These are phyloP conservation scores for Schizosaccharomyces octosporus DNA, from an alignment of 805 yeast species.

Conservation along the genomic window DNA sequence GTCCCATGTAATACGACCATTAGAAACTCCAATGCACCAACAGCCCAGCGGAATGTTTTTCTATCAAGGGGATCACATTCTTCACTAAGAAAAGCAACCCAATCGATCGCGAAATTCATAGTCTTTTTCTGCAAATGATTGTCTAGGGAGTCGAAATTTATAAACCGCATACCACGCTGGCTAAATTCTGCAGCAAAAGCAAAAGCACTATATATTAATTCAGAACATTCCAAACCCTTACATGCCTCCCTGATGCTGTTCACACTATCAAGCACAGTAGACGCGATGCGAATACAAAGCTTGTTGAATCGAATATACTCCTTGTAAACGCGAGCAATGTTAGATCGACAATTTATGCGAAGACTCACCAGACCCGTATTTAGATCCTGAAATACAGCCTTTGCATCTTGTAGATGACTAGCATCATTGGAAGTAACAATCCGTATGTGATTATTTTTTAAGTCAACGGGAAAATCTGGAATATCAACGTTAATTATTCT, in stretches of 20 bases:
- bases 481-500: conserved; percentile 29
- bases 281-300: conserved; percentile 40
- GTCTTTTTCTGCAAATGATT: conserved; percentile 46
- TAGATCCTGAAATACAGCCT: conserved; percentile 32
- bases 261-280: conserved; percentile 38
- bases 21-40: conserved; percentile 79
- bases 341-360: conserved; percentile 40
- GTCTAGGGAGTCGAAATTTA: conserved; percentile 33
- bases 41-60: conserved; percentile 88
- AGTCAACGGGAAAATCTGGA: conserved; percentile 19
- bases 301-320: conserved; percentile 44
- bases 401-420: conserved; percentile 27
- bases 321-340: conserved; percentile 45
- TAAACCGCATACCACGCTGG: conserved; percentile 35
- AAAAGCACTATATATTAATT: conserved; percentile 47
- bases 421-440: conserved; percentile 50
- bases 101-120: conserved; percentile 54
- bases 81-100: conserved; percentile 83
- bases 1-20: conserved; percentile 83
- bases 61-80: conserved; percentile 88
- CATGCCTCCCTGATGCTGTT: conserved; percentile 26
- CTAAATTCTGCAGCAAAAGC: conserved; percentile 64
- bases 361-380: conserved; percentile 23
- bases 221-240: conserved; percentile 41
- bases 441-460: conserved; percentile 43